Base-by-base conservation (phyloP, 179 eudicot genomes). In the Beta lomatogona region DNA sequence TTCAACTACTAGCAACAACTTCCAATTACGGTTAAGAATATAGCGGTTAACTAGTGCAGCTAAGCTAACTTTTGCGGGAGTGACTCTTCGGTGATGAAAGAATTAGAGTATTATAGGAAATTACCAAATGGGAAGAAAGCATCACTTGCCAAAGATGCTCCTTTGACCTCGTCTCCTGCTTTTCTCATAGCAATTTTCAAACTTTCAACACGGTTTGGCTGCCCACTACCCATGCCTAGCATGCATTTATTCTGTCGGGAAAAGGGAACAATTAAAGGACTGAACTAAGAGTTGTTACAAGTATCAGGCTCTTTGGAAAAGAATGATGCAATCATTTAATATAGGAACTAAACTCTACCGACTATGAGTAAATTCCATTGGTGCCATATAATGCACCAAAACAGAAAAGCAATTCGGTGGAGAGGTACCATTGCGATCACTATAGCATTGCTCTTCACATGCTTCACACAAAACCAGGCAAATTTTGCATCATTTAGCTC, bases 211-310 rank as follows among this genome's bases (percentile, higher is more conserved):
- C 99, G 97, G 85, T 94, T 96, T 7, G 98, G 99, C 77, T 96
- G 99, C 45, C 99, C 99, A 67, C 99, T 94, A 65, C 99, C 99
- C 99, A 96, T 96, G 31, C 99, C 98, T 48, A 96, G 85, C 98
- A 94, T 94, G 81, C 97, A 90, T 80, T 92, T 88, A 67, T 92
- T 90, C 98, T 94, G 90, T 78, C 8, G 71, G 41, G 69, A 55
- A 18, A 6, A 57, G 70, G 13, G 4, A 22, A 21, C 46, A 46
- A 48, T 10, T 1, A 0, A 46, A 6, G 36, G 16, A 4, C n/a
- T 50, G 46, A 73, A 53, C 10, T 9, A 19, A 65, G 52, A 73
- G 16, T 61, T 41, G 5, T 15, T 25, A 13, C 63, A 73, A 21
- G 36, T 31, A 31, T 31, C 36, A 19, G 36, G 36, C 36, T 31